Evolutionary conservation across 2,329 filamentous ascomycete species (phyloP).

Genomic region (Ploettnerulaceae sp.): DNA sequence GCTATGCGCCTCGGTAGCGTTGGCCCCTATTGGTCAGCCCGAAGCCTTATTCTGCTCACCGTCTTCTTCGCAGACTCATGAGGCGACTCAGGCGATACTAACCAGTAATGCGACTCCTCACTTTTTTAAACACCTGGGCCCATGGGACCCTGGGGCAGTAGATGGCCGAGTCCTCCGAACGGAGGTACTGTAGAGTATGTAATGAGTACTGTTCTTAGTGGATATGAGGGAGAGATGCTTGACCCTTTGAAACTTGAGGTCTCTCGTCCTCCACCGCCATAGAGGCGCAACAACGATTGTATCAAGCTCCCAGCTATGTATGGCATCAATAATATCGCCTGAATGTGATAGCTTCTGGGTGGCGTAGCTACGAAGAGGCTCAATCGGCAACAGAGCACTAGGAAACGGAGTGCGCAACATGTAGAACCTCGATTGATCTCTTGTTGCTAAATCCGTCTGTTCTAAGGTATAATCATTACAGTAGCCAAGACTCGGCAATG

Average conservation of each 20-base stretch:
- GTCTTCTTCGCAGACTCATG: constrained; percentile 4
- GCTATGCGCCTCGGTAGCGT: constrained; percentile 2
- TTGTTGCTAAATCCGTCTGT: too few relatives aligned
- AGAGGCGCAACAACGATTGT: neutral
- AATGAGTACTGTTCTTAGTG: too few relatives aligned
- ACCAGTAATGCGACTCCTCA: neutral
- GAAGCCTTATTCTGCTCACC: too few relatives aligned
- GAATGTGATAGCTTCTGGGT: too few relatives aligned
- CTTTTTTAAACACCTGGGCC: neutral
- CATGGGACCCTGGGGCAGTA: neutral
- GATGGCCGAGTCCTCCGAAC: neutral
- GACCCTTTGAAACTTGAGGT: constrained; percentile 4
- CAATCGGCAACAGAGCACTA: too few relatives aligned
- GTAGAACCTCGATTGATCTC: too few relatives aligned
- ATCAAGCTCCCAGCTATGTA: neutral
- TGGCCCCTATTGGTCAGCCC: neutral
- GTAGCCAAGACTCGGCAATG: too few relatives aligned
- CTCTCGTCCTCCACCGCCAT: neutral
- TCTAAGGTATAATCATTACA: too few relatives aligned
- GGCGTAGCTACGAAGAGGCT: too few relatives aligned
- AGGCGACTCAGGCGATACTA: constrained; percentile 12
- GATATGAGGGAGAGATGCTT: neutral
- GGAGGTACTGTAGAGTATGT: too few relatives aligned
- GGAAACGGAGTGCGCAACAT: too few relatives aligned
- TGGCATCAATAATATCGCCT: neutral